phyloP scores from a whole-genome alignment of 192 early-diverging fungal genomes.

The Dissophora globulifera region DNA sequence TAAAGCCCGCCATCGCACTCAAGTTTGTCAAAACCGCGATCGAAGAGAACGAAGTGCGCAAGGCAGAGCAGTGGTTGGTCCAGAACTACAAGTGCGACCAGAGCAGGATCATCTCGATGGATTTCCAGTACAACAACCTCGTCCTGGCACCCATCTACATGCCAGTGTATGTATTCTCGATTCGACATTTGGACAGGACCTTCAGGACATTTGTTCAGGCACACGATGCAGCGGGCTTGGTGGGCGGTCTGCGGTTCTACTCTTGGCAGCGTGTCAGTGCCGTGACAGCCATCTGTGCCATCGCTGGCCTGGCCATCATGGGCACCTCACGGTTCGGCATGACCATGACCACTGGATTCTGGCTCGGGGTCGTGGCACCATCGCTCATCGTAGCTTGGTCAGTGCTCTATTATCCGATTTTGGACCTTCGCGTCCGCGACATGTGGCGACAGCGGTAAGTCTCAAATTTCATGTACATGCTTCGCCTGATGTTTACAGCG shows the following conservation, averaged over 20 bases:
- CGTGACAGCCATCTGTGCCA: slow-evolving; percentile 48
- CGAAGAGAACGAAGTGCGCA: slow-evolving; percentile 52
- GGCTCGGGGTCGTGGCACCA: slow-evolving; percentile 60
- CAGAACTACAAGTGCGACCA: slow-evolving; percentile 54
- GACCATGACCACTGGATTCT: slow-evolving; percentile 35
- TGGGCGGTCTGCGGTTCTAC: slow-evolving; percentile 59
- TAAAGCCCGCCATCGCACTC: slow-evolving; percentile 59
- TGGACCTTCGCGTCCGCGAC: slow-evolving; percentile 56
- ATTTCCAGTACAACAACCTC: slow-evolving; percentile 51
- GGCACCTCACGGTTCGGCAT: slow-evolving; percentile 30
- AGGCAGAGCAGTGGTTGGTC: slow-evolving; percentile 55
- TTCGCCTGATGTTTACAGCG: neutral
- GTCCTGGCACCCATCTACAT: slow-evolving; percentile 62
- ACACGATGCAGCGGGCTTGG: slow-evolving; percentile 50
- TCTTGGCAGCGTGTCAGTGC: slow-evolving; percentile 61
- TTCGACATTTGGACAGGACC: slow-evolving; percentile 54
- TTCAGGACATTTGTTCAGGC: slow-evolving; percentile 67
- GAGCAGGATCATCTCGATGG: slow-evolving; percentile 56
- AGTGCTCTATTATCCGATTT: slow-evolving; percentile 61
- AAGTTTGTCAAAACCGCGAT: slow-evolving; percentile 57
- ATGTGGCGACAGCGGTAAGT: slow-evolving; percentile 47
- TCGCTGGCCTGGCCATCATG: slow-evolving; percentile 11
- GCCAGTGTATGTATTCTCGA: slow-evolving; percentile 59
- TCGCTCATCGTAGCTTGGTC: slow-evolving; percentile 54
- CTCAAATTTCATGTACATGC: neutral